Percentiles rank a stretch among this genome's conserved stretches.
Evolutionary conservation across 2,329 filamentous ascomycete genomes (phyloP).

Genomic region (Fusarium setosum): DNA sequence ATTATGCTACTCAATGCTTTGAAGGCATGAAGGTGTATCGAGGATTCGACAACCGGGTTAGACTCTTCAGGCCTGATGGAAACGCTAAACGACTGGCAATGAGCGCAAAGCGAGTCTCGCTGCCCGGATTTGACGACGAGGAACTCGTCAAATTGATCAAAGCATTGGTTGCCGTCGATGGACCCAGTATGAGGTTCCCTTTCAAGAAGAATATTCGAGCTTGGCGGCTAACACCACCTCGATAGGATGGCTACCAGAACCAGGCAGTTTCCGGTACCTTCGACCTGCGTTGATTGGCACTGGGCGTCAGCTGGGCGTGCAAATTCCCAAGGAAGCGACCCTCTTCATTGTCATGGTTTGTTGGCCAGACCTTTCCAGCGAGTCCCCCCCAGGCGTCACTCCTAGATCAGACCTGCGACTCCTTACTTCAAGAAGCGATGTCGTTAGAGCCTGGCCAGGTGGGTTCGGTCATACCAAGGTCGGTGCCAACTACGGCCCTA

Average conservation of each 20-base stretch:
- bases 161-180: neutral
- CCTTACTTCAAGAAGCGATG: slow-evolving; percentile 7
- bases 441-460: slow-evolving; percentile 46
- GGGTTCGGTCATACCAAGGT: slow-evolving; percentile 38
- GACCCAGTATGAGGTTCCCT: neutral
- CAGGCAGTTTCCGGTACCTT: slow-evolving; percentile 12
- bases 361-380: slow-evolving; percentile 5
- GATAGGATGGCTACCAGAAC: neutral
- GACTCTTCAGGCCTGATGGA: neutral
- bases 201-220: no score
- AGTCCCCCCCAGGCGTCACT: neutral
- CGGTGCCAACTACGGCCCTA: slow-evolving; percentile 32
- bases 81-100: neutral
- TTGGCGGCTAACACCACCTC: neutral
- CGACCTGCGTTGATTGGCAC: slow-evolving; percentile 18
- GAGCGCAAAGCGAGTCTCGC: neutral
- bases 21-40: neutral
- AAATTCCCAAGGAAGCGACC: slow-evolving; percentile 11
- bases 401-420: slow-evolving; percentile 9
- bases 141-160: neutral
- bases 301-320: slow-evolving; percentile 10
- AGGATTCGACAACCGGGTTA: neutral
- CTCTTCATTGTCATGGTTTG: slow-evolving; percentile 3
- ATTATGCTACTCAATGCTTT: neutral
- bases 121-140: neutral